Conservation (phyloP, 1,284 basidiomycete species). For the Cutaneotrichosporon mucoides region DNA sequence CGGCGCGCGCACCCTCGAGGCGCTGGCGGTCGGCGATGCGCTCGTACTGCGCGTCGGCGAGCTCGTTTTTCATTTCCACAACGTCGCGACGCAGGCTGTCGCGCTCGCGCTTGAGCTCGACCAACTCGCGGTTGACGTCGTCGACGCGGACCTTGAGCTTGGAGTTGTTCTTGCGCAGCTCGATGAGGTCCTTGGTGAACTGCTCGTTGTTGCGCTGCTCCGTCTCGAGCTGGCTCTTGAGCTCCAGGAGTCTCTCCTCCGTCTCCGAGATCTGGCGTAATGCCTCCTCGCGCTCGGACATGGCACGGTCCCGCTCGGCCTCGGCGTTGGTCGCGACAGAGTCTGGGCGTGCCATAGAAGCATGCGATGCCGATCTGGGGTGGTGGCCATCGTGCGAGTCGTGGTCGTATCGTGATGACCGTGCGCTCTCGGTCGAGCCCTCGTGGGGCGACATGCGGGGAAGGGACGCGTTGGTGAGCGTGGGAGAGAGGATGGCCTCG, state of each 20-base stretch:
- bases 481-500: slow-evolving; percentile 20
- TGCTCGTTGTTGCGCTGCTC: slow-evolving; percentile 20
- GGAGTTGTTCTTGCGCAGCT: slow-evolving; percentile 28
- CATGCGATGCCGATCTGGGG: background rate
- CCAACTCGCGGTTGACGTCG: slow-evolving; percentile 24
- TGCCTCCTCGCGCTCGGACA: slow-evolving; percentile 19
- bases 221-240: slow-evolving; percentile 13
- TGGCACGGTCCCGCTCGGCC: slow-evolving; percentile 14
- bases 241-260: slow-evolving; percentile 10
- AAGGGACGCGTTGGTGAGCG: slow-evolving; percentile 14
- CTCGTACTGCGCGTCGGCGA: slow-evolving; percentile 28
- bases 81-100: slow-evolving; percentile 21
- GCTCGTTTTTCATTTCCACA: slow-evolving; percentile 26
- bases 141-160: slow-evolving; percentile 39
- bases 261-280: slow-evolving; percentile 10
- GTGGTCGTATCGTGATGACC: slow-evolving; percentile 18
- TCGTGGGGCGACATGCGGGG: slow-evolving; percentile 16
- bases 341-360: slow-evolving; percentile 11
- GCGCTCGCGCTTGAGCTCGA: slow-evolving; percentile 35
- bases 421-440: slow-evolving; percentile 14
- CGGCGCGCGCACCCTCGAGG: slow-evolving; percentile 35
- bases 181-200: slow-evolving; percentile 24
- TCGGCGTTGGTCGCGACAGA: slow-evolving; percentile 12
- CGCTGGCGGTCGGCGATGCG: slow-evolving; percentile 37
- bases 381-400: slow-evolving; percentile 18